Evolutionary conservation across 1,139 yeast genomes (phyloP).

Genomic region (Hyphopichia fennica): DNA sequence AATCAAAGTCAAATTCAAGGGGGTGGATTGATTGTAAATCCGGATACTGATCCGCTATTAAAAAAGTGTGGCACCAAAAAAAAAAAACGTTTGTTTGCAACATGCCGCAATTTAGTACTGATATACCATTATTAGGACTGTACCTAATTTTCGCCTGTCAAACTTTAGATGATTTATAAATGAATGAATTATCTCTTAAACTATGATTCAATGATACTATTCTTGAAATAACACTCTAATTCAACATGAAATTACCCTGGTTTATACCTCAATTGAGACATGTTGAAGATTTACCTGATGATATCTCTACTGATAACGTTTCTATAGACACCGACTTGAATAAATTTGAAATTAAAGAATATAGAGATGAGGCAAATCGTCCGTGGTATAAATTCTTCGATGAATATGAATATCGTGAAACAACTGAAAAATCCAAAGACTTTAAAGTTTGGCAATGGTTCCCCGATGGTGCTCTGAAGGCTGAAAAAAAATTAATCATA

Average conservation of each 20-base stretch:
- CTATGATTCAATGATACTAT: too few species aligned
- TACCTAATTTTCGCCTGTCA: not conserved
- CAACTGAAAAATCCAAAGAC: constrained; percentile 10
- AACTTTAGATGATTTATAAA: not conserved
- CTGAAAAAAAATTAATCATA: constrained; percentile 22
- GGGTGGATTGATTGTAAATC: not conserved
- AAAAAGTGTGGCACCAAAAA: too few species aligned
- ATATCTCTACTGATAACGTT: constrained; percentile 1
- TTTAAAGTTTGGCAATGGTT: constrained; percentile 25
- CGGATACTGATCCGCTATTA: too few species aligned
- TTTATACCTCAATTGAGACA: constrained; percentile 20
- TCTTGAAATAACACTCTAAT: too few species aligned
- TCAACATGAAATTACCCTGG: constrained; percentile 14
- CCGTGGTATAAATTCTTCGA: constrained; percentile 32
- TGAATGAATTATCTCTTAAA: too few species aligned
- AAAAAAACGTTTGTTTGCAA: not conserved
- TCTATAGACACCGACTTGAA: constrained; percentile 1
- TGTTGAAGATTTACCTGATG: constrained; percentile 10
- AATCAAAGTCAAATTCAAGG: not conserved
- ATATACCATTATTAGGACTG: too few species aligned
- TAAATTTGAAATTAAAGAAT: constrained; percentile 14
- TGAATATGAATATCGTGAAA: constrained; percentile 28
- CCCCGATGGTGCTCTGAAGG: constrained; percentile 15
- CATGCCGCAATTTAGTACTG: not conserved
- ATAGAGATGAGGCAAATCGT: constrained; percentile 30